These are phyloP conservation scores for Favolaschia claudopus DNA, from an alignment of 768 basidiomycete genomes.

Conservation along the genomic window DNA sequence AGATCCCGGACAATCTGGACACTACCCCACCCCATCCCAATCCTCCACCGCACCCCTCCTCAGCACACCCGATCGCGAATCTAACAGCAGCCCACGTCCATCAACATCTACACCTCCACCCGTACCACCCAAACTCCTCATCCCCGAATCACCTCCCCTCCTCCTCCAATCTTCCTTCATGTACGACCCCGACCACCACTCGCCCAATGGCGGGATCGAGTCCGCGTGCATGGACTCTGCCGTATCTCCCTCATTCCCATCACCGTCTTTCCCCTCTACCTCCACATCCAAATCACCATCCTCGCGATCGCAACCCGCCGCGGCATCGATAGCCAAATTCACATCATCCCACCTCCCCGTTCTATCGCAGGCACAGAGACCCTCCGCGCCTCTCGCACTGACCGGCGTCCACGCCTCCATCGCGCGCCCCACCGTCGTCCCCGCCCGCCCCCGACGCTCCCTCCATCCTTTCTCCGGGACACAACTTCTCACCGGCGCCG, in stretches of 20 bases:
- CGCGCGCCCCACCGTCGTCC: not conserved
- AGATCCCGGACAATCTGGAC: not conserved
- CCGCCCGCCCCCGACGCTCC: not conserved
- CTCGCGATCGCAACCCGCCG: not conserved
- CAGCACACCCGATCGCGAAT: not conserved
- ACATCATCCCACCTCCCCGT: too few relatives aligned
- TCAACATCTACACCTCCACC: too few relatives aligned
- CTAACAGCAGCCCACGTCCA: not conserved
- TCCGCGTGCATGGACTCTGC: slow-evolving; percentile 16
- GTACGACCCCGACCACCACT: not conserved
- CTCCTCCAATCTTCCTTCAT: not conserved
- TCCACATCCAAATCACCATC: not conserved
- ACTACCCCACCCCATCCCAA: not conserved
- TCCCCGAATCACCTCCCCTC: not conserved
- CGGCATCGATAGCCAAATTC: not conserved
- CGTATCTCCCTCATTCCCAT: not conserved
- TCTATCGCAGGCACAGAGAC: too few relatives aligned
- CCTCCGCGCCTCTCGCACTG: too few relatives aligned
- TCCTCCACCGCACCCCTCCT: not conserved
- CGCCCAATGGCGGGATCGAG: too few relatives aligned
- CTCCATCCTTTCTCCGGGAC: slow-evolving; percentile 4
- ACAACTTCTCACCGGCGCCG: too few relatives aligned
- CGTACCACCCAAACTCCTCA: not conserved
- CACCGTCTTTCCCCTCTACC: not conserved
- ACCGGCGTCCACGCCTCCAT: not conserved